These are phyloP conservation scores for Raddia guianensis DNA, from an alignment of 176 grass and related monocot genomes.

Conservation along the genomic window DNA sequence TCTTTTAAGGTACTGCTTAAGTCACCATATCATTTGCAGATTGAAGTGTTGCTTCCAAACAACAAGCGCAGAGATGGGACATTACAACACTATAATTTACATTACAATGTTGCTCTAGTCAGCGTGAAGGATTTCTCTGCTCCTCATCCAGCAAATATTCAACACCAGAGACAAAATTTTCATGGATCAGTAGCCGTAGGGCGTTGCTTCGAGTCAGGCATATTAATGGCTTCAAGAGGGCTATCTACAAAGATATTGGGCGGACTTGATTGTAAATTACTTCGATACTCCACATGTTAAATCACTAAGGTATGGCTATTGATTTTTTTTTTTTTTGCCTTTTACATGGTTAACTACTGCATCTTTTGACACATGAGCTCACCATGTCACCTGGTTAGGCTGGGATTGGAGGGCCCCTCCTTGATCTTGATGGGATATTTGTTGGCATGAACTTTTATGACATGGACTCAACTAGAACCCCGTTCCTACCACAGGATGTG, in stretches of 20 bases:
- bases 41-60: background rate
- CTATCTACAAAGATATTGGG: rapidly evolving
- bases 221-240: conserved; percentile 9
- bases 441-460: conserved; percentile 27
- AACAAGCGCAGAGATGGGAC: too few relatives aligned
- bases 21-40: conserved; percentile 17
- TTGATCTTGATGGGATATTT: conserved; percentile 15
- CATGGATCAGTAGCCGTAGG: background rate
- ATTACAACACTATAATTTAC: too few relatives aligned
- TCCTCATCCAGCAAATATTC: background rate
- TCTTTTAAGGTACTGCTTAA: background rate
- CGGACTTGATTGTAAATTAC: background rate
- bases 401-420: background rate
- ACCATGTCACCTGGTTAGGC: background rate
- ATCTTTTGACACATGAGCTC: background rate
- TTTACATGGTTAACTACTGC: background rate
- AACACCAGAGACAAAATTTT: background rate
- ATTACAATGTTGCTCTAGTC: too few relatives aligned
- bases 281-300: background rate
- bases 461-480: background rate
- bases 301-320: background rate
- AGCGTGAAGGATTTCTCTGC: too few relatives aligned
- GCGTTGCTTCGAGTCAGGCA: background rate
- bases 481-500: background rate
- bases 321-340: background rate